Percentiles rank a stretch among this genome's conserved stretches.
Evolutionary conservation across 495 filamentous ascomycete genomes (phyloP).

Genomic region (Jackrogersella multiformis): DNA sequence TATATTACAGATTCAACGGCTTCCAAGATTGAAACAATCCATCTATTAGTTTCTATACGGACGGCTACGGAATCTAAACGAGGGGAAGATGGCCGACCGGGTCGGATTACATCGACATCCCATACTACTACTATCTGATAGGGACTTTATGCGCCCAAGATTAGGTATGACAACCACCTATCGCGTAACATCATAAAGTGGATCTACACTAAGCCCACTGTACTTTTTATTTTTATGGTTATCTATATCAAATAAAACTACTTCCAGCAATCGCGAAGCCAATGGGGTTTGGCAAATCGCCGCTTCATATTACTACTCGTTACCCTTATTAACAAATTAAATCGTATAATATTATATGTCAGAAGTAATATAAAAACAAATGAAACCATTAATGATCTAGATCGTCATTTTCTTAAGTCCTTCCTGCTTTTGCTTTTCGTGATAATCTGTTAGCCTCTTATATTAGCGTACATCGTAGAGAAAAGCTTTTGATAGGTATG

Average conservation of each 20-base stretch:
- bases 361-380: no score
- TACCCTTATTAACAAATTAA: background rate
- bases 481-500: no score
- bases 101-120: background rate
- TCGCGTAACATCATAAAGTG: background rate
- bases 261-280: background rate
- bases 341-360: no score
- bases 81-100: background rate
- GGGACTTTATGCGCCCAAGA: conserved; percentile 1
- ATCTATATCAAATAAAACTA: conserved; percentile 5
- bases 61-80: background rate
- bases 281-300: background rate
- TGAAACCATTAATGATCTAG: no score
- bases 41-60: background rate
- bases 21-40: background rate
- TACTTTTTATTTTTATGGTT: background rate
- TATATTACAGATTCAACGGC: background rate
- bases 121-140: conserved; percentile 2
- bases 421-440: no score
- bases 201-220: background rate
- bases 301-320: background rate
- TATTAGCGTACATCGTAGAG: no score
- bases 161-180: background rate
- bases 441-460: no score
- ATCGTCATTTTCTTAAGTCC: no score